Evolutionary conservation across 108 stramenopile genomes (phyloP).

Genomic region (Skeletonema tropicum): DNA sequence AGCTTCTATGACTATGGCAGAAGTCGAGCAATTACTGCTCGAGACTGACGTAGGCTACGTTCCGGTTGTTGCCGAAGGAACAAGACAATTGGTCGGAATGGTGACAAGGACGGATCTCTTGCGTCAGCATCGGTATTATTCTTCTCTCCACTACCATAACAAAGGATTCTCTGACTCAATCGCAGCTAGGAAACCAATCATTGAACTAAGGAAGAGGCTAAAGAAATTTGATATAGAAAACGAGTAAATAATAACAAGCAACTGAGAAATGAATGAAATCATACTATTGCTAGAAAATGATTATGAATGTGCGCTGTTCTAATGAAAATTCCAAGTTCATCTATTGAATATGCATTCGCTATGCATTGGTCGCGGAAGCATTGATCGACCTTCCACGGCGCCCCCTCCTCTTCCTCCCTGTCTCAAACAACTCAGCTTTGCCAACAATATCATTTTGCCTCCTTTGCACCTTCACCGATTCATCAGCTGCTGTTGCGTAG

Average conservation of each 20-base stretch:
- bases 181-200: constrained; percentile 78
- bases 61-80: constrained; percentile 80
- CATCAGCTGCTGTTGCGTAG: background rate
- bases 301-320: constrained; percentile 4
- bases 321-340: background rate
- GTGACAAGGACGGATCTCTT: constrained; percentile 89
- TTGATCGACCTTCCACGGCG: constrained; percentile 23
- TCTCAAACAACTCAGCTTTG: constrained; percentile 18
- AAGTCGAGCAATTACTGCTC: constrained; percentile 80
- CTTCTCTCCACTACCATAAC: constrained; percentile 88
- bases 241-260: constrained; percentile 17
- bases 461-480: constrained; percentile 5
- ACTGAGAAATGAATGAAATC: background rate
- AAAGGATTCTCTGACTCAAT: constrained; percentile 81
- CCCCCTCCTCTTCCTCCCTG: constrained; percentile 36
- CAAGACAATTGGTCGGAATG: constrained; percentile 81
- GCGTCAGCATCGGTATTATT: constrained; percentile 87
- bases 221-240: constrained; percentile 83
- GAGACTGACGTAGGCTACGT: constrained; percentile 87
- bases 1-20: constrained; percentile 77
- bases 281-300: background rate
- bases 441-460: constrained; percentile 18
- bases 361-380: background rate
- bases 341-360: background rate
- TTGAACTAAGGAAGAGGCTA: constrained; percentile 75